Evolutionary conservation across 768 basidiomycete species (phyloP).

Genomic region (Exidia glandulosa): DNA sequence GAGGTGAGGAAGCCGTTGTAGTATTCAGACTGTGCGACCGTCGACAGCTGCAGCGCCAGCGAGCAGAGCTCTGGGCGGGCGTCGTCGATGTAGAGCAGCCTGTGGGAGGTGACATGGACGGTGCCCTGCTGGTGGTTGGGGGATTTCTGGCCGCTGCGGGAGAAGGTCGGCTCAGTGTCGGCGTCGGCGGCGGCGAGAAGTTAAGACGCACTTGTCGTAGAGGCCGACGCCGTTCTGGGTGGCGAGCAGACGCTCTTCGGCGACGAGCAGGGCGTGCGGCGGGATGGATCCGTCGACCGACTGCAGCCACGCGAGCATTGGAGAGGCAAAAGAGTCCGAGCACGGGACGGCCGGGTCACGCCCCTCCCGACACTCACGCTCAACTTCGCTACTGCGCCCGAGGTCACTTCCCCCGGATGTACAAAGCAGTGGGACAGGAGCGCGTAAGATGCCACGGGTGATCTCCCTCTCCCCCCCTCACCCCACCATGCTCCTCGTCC

Average conservation of each 20-base stretch:
- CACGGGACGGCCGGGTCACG: background rate
- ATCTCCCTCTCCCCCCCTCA: background rate
- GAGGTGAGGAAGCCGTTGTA: constrained; percentile 87
- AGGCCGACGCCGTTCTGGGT: constrained; percentile 77
- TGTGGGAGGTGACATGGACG: constrained; percentile 66
- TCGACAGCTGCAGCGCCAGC: constrained; percentile 53
- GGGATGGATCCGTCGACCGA: constrained; percentile 68
- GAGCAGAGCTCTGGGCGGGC: constrained; percentile 35
- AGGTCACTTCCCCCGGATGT: background rate
- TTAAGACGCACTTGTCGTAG: constrained; percentile 69
- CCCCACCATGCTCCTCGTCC: background rate
- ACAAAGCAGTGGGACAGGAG: background rate
- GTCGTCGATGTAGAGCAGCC: constrained; percentile 69
- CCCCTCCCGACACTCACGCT: background rate
- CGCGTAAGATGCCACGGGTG: background rate
- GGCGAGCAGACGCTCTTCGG: constrained; percentile 65
- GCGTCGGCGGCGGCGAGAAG: background rate
- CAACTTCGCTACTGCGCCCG: background rate
- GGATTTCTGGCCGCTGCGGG: constrained; percentile 65
- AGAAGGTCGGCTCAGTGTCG: background rate
- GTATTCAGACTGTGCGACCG: constrained; percentile 67
- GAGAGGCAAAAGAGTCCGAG: background rate
- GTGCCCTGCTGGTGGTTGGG: constrained; percentile 67
- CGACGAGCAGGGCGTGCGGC: constrained; percentile 61
- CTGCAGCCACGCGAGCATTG: background rate